phyloP scores from a whole-genome alignment of 768 basidiomycete species.

The Dictyophora rubrovolvata region DNA sequence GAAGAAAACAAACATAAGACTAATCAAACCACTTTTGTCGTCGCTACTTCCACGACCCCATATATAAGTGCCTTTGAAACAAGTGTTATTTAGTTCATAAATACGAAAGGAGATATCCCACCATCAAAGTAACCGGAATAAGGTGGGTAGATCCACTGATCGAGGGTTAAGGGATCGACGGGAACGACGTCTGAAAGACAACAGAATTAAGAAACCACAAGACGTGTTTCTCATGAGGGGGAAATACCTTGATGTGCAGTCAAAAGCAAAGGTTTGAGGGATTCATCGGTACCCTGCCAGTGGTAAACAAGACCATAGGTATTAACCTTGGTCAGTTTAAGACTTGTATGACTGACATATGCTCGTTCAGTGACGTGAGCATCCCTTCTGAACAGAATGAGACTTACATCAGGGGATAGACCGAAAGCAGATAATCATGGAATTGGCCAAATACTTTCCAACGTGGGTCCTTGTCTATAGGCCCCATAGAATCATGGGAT shows the following conservation, averaged over 20 bases:
- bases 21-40: slow-evolving; percentile 67
- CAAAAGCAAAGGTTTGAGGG: slow-evolving; percentile 60
- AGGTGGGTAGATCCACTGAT: slow-evolving; percentile 51
- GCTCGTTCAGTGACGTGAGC: background rate
- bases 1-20: slow-evolving; percentile 38
- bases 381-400: background rate
- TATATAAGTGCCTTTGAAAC: slow-evolving; percentile 38
- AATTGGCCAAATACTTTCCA: slow-evolving; percentile 47
- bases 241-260: slow-evolving; percentile 58
- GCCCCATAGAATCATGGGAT: slow-evolving; percentile 32
- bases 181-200: slow-evolving; percentile 55
- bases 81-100: slow-evolving; percentile 2
- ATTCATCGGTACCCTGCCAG: slow-evolving; percentile 54
- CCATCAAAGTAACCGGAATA: slow-evolving; percentile 57
- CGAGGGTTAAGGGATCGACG: slow-evolving; percentile 43
- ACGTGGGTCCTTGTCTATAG: slow-evolving; percentile 37
- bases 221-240: background rate
- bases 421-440: slow-evolving; percentile 42
- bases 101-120: slow-evolving; percentile 12
- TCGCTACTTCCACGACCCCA: slow-evolving; percentile 73
- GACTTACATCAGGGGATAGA: slow-evolving; percentile 54
- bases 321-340: slow-evolving; percentile 61
- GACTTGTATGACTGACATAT: slow-evolving; percentile 38
- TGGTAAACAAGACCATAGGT: slow-evolving; percentile 66
- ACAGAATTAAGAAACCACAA: background rate